Base-by-base conservation (phyloP, 129 eudicot species). In the Cynara cardunculus region DNA sequence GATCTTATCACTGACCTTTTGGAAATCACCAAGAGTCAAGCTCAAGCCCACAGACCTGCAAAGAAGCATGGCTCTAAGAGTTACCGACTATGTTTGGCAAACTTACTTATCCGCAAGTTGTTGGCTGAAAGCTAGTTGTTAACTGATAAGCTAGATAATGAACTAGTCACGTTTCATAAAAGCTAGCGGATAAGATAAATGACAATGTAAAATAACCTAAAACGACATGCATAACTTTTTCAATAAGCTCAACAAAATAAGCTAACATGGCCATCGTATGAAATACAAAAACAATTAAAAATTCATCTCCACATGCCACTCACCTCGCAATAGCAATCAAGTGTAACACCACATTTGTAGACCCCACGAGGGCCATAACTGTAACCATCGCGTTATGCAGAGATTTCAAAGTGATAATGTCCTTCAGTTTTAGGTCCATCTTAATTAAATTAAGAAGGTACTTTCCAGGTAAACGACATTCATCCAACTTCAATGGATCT, bases 291-390 rank as follows among this genome's bases (percentile, higher is more conserved):
- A 28, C 31, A 28, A 3, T 28, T 2, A 37, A 67, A 49, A 22
- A 44, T 22, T 34, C 22, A 28, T 5, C 28, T 19, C 0, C 65
- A 72, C 2, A 69, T 12, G 56, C 41, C 73, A 25, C 88, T 81
- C 25, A 92, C 99, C 94, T 92, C 30, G 99, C 99, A 41, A 95
- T 95, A 41, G 97, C 99, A 81, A 95, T 95, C 79, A 95, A 86
- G 83, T 95, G 99, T 71, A 95, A 82, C 65, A 95, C 99, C n/a
- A 97, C 99, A 87, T 95, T 92, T 14, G 99, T 95, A 31, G 99
- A 95, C 56, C 99, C 99, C 22, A 97, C 99, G 4, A 95, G 87
- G 71, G 99, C 99, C 99, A 95, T 95, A 78, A 95, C 99, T 28
- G 90, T 84, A 35, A 90, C 97, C 97, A 95, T 95, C 0, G 99